Conservation (phyloP, 257 asterid species). For the Gynochthodes officinalis region DNA sequence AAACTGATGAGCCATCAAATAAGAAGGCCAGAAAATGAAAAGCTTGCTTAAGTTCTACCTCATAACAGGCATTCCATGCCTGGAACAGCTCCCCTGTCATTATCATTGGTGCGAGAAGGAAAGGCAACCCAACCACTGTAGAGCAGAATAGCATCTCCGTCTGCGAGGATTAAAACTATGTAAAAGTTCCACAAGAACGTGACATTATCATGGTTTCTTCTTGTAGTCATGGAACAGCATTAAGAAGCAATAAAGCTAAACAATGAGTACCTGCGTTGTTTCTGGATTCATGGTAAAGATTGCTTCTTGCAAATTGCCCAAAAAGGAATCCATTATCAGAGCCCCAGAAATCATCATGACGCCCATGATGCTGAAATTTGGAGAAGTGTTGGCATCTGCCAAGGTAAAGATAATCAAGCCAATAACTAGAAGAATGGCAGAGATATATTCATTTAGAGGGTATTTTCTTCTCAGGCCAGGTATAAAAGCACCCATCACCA, state of each 20-base stretch:
- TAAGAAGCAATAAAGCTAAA: neutral
- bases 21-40: neutral
- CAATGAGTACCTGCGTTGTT: slow-evolving; percentile 67
- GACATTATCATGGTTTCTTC: slow-evolving; percentile 6
- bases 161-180: slow-evolving; percentile 25
- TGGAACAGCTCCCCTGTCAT: slow-evolving; percentile 68
- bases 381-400: slow-evolving; percentile 86
- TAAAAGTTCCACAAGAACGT: neutral
- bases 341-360: slow-evolving; percentile 79
- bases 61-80: slow-evolving; percentile 75
- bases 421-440: slow-evolving; percentile 65
- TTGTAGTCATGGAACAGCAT: neutral
- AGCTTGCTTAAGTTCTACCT: slow-evolving; percentile 32
- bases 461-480: slow-evolving; percentile 92
- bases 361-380: slow-evolving; percentile 77
- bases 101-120: slow-evolving; percentile 70
- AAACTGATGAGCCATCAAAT: neutral
- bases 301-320: slow-evolving; percentile 90
- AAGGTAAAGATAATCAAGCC: slow-evolving; percentile 82
- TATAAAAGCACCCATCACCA: slow-evolving; percentile 95
- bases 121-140: slow-evolving; percentile 74
- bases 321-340: slow-evolving; percentile 80
- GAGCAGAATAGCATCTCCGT: slow-evolving; percentile 93
- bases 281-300: slow-evolving; percentile 83
- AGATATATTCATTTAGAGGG: slow-evolving; percentile 70